phyloP scores from a whole-genome alignment of 208 protist genomes.

The Acanthamoeba sp. region DNA sequence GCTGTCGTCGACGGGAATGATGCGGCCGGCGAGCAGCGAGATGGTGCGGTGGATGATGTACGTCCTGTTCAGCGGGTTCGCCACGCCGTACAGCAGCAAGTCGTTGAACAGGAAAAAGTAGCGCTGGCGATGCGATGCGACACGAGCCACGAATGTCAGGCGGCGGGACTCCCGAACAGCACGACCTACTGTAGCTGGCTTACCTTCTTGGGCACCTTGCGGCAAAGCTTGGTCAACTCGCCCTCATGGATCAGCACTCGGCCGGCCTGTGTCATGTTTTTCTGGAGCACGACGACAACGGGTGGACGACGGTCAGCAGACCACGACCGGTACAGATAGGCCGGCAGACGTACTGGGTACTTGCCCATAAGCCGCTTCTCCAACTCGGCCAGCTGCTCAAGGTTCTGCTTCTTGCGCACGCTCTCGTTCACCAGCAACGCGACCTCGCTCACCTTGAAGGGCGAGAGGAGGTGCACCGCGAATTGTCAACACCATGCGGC shows the following conservation, averaged over 20 bases:
- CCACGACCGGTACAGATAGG: too few relatives aligned
- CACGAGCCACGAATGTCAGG: too few relatives aligned
- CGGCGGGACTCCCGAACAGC: too few relatives aligned
- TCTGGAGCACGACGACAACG: neutral
- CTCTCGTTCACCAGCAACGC: slow-evolving; percentile 66
- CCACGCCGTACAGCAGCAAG: slow-evolving; percentile 65
- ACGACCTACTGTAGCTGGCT: too few relatives aligned
- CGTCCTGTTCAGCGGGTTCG: slow-evolving; percentile 11
- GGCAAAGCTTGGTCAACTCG: slow-evolving; percentile 68
- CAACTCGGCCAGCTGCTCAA: slow-evolving; percentile 56
- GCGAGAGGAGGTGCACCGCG: too few relatives aligned
- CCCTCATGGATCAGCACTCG: slow-evolving; percentile 68
- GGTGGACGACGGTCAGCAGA: too few relatives aligned
- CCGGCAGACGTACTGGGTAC: slow-evolving; percentile 13
- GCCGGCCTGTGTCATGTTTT: slow-evolving; percentile 40
- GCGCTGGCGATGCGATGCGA: neutral
- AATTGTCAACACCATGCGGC: neutral
- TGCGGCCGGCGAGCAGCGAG: slow-evolving; percentile 50
- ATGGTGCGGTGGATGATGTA: slow-evolving; percentile 72
- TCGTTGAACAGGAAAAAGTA: slow-evolving; percentile 75
- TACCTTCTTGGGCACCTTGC: slow-evolving; percentile 70
- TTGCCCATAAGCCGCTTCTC: slow-evolving; percentile 70
- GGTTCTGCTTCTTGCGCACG: slow-evolving; percentile 68
- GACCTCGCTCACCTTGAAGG: slow-evolving; percentile 47
- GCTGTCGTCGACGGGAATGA: slow-evolving; percentile 39